Evolutionary conservation across 257 asterid genomes (phyloP).

Genomic region (Lavandula angustifolia): DNA sequence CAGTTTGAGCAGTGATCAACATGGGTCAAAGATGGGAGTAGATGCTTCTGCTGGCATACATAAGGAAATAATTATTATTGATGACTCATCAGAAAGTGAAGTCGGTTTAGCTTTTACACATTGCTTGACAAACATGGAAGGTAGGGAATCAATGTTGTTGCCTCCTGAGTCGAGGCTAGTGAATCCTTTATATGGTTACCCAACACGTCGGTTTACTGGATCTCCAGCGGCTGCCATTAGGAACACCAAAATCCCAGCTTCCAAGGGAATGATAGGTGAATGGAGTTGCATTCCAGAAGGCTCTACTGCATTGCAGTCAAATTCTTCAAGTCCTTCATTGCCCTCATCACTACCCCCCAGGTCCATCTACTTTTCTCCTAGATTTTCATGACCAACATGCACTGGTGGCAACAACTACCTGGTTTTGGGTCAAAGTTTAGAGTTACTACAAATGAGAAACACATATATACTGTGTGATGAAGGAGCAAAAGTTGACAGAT

Average conservation of each 20-base stretch:
- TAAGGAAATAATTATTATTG: slow-evolving; percentile 49
- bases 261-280: slow-evolving; percentile 40
- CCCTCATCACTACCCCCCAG: slow-evolving; percentile 37
- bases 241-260: slow-evolving; percentile 30
- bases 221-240: slow-evolving; percentile 36
- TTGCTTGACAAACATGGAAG: slow-evolving; percentile 24
- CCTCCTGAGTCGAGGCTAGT: slow-evolving; percentile 28
- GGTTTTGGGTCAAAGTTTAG: neutral
- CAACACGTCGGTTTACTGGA: slow-evolving; percentile 33
- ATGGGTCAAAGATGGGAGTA: slow-evolving; percentile 34
- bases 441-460: slow-evolving; percentile 12
- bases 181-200: slow-evolving; percentile 40
- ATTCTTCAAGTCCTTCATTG: slow-evolving; percentile 35
- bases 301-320: slow-evolving; percentile 21
- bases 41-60: slow-evolving; percentile 32
- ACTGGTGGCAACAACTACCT: neutral
- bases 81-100: slow-evolving; percentile 49
- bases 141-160: neutral
- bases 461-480: too few relatives aligned
- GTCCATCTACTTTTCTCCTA: slow-evolving; percentile 40
- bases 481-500: too few relatives aligned
- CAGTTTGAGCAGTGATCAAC: slow-evolving; percentile 34
- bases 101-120: slow-evolving; percentile 16
- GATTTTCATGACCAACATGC: slow-evolving; percentile 33
- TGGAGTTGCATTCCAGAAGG: slow-evolving; percentile 48